phyloP scores from a whole-genome alignment of 2,329 filamentous ascomycete genomes.

The Alternaria sp. region DNA sequence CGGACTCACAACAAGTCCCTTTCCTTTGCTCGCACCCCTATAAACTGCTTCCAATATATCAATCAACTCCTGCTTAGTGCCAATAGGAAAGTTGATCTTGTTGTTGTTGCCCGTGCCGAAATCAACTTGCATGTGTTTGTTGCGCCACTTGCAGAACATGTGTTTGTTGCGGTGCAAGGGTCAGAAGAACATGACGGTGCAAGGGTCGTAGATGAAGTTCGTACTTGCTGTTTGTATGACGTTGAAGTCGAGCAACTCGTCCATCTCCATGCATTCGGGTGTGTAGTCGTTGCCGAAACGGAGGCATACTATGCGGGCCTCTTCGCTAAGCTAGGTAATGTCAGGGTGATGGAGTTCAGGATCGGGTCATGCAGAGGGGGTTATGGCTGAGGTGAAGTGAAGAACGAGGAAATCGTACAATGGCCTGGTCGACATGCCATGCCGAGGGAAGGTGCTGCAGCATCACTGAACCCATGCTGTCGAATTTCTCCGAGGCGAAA shows the following conservation, averaged over 20 bases:
- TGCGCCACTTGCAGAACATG: conserved; percentile 91
- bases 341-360: conserved; percentile 51
- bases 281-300: conserved; percentile 87
- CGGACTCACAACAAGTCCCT: conserved; percentile 90
- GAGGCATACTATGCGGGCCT: conserved; percentile 87
- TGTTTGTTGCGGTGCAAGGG: too few relatives aligned
- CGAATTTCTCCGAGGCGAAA: background rate
- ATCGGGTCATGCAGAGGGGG: rapidly evolving
- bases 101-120: conserved; percentile 90
- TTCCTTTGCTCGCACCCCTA: conserved; percentile 91
- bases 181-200: conserved; percentile 94
- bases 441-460: conserved; percentile 86
- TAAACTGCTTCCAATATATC: conserved; percentile 99
- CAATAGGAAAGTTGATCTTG: conserved; percentile 90
- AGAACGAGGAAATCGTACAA: conserved; percentile 51
- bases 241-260: conserved; percentile 38
- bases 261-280: conserved; percentile 64
- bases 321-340: conserved; percentile 62
- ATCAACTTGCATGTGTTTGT: conserved; percentile 39
- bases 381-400: background rate
- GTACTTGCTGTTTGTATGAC: too few relatives aligned
- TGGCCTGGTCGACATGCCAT: conserved; percentile 98
- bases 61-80: conserved; percentile 96
- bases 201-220: conserved; percentile 85
- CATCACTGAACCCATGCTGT: conserved; percentile 77